Evolutionary conservation across 805 yeast species (phyloP), one percentile per base, ranked within the genome.

Genomic region (Teunomyces stri): DNA sequence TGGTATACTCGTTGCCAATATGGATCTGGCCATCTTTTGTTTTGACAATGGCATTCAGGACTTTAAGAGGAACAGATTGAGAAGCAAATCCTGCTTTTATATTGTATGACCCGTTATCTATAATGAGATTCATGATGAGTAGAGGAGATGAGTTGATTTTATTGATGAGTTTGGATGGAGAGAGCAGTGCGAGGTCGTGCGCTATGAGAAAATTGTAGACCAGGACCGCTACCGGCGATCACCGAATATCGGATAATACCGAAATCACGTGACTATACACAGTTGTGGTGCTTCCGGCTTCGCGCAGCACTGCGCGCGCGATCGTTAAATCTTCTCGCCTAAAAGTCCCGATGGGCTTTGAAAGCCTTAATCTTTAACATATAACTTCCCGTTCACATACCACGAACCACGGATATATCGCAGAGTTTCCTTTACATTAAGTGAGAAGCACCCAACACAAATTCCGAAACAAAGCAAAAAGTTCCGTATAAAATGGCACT

Each of bases 41-140:
- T 49, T 86, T 77, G 6, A 86, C 75, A 2, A 94, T 65, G 11
- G 89, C 78, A 58, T 94, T 94, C 20, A 84, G 81, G 1, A 88
- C 79, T 27, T 27, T 40, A 7, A 40, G 27, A 5, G 31, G 34
- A 18, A 13, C 21, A 29, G 44, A 20, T 10, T 51, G 59, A 0
- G 60, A 51, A 0, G 64, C 58, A 41, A 63, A 60, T 1, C 70
- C 70, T 2, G 72, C 73, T 60, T 92, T 92, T 45, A 94, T 76
- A 50, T 81, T 81, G 60, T 87, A 87, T 0, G 96, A 84, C 0
- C 99, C 99, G 72, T 94, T 94, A 59, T 94, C 99, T 12, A 94
- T 67, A 4, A 94, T 81, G 22, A 92, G 52, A 54, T 61, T 37
- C 51, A 48, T 47, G 43, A 6, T 10, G 6, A 5, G 18, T 31